Percentiles rank a stretch among this genome's conserved stretches.
Evolutionary conservation across 306 rosid genomes (phyloP).

Genomic region (Prunus kanzakura): DNA sequence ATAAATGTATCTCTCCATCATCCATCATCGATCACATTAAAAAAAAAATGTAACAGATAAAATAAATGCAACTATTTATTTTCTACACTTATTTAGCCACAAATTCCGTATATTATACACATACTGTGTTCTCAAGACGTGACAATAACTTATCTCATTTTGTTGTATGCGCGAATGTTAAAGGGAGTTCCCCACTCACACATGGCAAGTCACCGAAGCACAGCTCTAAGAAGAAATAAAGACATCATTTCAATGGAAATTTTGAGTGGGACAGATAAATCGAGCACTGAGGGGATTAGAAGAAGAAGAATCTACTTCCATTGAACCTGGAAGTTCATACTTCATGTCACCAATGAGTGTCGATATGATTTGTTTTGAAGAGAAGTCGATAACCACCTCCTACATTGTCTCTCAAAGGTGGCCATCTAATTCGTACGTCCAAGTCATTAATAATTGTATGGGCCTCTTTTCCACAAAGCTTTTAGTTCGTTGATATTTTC

Average conservation of each 20-base stretch:
- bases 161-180: too few species aligned
- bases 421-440: constrained; percentile 19
- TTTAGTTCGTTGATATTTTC: constrained; percentile 28
- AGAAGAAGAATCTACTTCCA: not conserved
- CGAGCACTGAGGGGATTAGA: not conserved
- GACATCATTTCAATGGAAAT: not conserved
- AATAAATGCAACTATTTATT: too few species aligned
- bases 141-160: too few species aligned
- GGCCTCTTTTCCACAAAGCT: constrained; percentile 23
- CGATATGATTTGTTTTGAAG: constrained; percentile 6
- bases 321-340: not conserved
- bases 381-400: constrained; percentile 6
- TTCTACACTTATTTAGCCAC: too few species aligned
- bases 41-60: too few species aligned
- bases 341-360: constrained; percentile 16
- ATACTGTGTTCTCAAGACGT: too few species aligned
- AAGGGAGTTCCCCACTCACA: too few species aligned
- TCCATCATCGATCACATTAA: too few species aligned
- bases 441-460: constrained; percentile 22
- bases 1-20: not conserved
- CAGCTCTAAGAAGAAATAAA: not conserved
- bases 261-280: not conserved
- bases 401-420: constrained; percentile 15
- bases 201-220: too few species aligned
- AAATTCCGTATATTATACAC: too few species aligned